Percentiles rank a stretch among this genome's conserved stretches.
These are phyloP conservation scores for Picea glauca DNA, from an alignment of 75 land plant species.

Conservation along the genomic window DNA sequence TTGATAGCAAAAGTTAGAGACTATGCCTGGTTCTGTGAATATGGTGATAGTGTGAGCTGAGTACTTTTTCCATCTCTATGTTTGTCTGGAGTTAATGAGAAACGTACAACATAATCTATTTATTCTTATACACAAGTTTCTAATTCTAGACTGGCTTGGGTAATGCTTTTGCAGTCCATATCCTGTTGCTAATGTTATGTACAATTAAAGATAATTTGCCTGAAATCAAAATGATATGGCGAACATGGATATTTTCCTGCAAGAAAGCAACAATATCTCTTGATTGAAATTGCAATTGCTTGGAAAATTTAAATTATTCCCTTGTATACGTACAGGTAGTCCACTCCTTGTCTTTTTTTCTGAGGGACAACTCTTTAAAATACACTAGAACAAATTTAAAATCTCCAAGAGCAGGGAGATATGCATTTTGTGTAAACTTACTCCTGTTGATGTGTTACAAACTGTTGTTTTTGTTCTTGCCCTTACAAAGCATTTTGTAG, in stretches of 20 bases:
- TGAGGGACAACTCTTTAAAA: too few species aligned
- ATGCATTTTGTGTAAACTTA: background rate
- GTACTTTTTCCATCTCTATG: too few species aligned
- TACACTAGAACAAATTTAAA: too few species aligned
- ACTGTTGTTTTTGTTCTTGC: background rate
- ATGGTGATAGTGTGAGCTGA: too few species aligned
- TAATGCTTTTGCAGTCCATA: background rate
- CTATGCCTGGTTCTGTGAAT: too few species aligned
- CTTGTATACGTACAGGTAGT: too few species aligned
- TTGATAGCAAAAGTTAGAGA: too few species aligned
- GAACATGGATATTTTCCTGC: background rate
- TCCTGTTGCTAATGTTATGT: background rate
- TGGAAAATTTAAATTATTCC: too few species aligned
- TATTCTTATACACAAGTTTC: background rate
- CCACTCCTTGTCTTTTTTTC: too few species aligned
- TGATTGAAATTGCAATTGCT: background rate
- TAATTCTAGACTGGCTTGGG: background rate
- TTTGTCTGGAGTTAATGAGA: too few species aligned
- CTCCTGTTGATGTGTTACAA: background rate
- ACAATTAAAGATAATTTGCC: background rate
- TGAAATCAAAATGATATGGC: background rate
- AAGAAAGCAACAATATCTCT: background rate
- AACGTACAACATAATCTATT: background rate
- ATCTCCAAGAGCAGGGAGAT: background rate
- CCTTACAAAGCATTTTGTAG: background rate